Evolutionary conservation across 2,329 filamentous ascomycete species (phyloP).

Genomic region (Dryadomyces quercivorus): DNA sequence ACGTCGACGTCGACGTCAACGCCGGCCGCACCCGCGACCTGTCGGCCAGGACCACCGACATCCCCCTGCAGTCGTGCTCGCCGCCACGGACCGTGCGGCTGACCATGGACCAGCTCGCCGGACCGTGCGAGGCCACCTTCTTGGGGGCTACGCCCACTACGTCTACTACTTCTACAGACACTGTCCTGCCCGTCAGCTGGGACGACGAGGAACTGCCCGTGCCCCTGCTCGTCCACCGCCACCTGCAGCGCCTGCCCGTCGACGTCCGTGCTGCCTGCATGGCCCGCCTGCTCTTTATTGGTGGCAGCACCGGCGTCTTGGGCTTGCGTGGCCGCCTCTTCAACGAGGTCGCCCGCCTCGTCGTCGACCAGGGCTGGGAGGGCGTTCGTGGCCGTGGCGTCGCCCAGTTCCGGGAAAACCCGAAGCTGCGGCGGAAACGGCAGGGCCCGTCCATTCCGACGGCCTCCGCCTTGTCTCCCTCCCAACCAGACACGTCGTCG

Average conservation of each 20-base stretch:
- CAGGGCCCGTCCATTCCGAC: too few species aligned
- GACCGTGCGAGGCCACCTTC: conserved; percentile 64
- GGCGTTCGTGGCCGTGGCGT: conserved; percentile 58
- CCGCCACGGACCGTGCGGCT: conserved; percentile 48
- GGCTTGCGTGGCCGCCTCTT: conserved; percentile 69
- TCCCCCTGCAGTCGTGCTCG: conserved; percentile 33
- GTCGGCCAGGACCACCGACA: conserved; percentile 8
- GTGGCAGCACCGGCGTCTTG: conserved; percentile 65
- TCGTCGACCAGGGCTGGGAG: conserved; percentile 64
- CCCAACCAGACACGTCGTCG: too few species aligned
- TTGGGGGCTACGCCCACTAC: conserved; percentile 32
- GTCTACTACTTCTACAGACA: background rate
- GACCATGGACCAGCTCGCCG: conserved; percentile 56
- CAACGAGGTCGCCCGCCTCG: conserved; percentile 57
- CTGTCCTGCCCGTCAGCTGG: conserved; percentile 38
- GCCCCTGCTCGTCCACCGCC: conserved; percentile 62
- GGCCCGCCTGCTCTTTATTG: conserved; percentile 77
- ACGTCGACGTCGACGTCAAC: background rate
- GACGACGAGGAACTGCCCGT: conserved; percentile 83
- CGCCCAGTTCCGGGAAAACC: conserved; percentile 36
- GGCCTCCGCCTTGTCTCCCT: too few species aligned
- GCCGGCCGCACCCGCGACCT: background rate
- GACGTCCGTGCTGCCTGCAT: conserved; percentile 80
- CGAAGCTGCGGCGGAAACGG: conserved; percentile 19
- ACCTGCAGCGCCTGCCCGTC: conserved; percentile 62